A percentile compares a stretch with the other conserved stretches of the same genome.
These are phyloP conservation scores for Melampsora abietis-canadensis DNA, from an alignment of 1,284 basidiomycete genomes.

Conservation along the genomic window DNA sequence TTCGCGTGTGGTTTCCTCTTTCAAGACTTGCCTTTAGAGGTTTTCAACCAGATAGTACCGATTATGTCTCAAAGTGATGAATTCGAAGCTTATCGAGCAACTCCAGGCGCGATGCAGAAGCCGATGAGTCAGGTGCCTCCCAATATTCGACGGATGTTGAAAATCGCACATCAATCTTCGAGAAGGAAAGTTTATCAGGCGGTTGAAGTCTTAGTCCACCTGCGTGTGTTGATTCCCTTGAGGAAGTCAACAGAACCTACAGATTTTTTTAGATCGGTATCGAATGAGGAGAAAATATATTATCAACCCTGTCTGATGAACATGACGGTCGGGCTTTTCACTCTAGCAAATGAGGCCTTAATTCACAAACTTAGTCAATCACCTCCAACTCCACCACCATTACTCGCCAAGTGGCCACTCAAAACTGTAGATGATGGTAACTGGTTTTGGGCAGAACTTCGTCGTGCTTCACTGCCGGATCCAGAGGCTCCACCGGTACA, in stretches of 20 bases:
- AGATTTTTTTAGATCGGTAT: constrained; percentile 20
- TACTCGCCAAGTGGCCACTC: constrained; percentile 34
- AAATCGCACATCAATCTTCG: constrained; percentile 61
- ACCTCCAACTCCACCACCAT: constrained; percentile 19
- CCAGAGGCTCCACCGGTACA: constrained; percentile 26
- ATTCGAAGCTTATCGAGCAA: constrained; percentile 58
- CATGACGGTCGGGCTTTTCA: constrained; percentile 21
- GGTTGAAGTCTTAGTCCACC: constrained; percentile 60
- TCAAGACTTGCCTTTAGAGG: constrained; percentile 61
- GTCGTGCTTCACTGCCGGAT: constrained; percentile 36
- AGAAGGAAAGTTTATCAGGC: constrained; percentile 63
- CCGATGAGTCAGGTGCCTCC: constrained; percentile 60
- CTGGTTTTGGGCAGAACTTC: constrained; percentile 30
- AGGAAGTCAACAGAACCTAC: constrained; percentile 42
- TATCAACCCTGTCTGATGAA: constrained; percentile 30
- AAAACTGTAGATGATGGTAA: constrained; percentile 23
- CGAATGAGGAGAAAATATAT: constrained; percentile 31
- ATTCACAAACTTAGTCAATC: constrained; percentile 22
- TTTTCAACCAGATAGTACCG: constrained; percentile 64
- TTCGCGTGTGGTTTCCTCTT: constrained; percentile 62
- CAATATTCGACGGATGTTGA: constrained; percentile 58
- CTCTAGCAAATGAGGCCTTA: constrained; percentile 22
- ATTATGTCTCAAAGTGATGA: constrained; percentile 60
- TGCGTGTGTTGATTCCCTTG: constrained; percentile 63
- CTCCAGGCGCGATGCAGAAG: constrained; percentile 58